A percentile compares a stretch with the other conserved stretches of the same genome.
Evolutionary conservation across 2,329 filamentous ascomycete genomes (phyloP).

Genomic region (Neodidymelliopsis sp.): DNA sequence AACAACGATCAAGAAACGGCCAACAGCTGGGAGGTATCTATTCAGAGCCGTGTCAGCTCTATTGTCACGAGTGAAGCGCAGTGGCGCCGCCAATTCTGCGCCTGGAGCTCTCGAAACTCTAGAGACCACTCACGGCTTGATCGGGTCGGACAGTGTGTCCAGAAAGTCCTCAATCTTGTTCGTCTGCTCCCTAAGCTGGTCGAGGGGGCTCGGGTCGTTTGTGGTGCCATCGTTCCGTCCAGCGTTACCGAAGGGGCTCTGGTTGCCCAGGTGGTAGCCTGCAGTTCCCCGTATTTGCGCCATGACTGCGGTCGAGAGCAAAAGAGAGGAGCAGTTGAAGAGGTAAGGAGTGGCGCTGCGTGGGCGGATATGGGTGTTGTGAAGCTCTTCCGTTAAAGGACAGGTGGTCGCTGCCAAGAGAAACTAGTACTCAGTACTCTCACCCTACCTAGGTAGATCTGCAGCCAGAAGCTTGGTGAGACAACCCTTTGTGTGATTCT

Average conservation of each 20-base stretch:
- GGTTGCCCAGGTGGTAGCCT: slow-evolving; percentile 82
- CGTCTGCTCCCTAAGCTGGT: slow-evolving; percentile 90
- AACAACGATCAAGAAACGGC: slow-evolving; percentile 96
- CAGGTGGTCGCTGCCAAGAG: slow-evolving; percentile 28
- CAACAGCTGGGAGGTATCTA: slow-evolving; percentile 93
- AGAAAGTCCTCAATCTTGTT: slow-evolving; percentile 97
- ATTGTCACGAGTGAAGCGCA: slow-evolving; percentile 4
- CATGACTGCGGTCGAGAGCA: slow-evolving; percentile 51
- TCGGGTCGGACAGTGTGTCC: slow-evolving; percentile 84
- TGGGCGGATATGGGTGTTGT: slow-evolving; percentile 34
- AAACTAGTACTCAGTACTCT: slow-evolving; percentile 18
- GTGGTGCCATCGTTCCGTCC: slow-evolving; percentile 64
- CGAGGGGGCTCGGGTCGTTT: slow-evolving; percentile 78
- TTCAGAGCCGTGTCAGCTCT: slow-evolving; percentile 34
- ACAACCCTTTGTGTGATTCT: slow-evolving; percentile 20
- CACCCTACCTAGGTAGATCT: slow-evolving; percentile 29
- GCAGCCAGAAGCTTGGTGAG: slow-evolving; percentile 24
- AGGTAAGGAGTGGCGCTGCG: slow-evolving; percentile 31
- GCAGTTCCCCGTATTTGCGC: slow-evolving; percentile 70
- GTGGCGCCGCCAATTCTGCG: slow-evolving; percentile 6
- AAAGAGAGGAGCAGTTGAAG: slow-evolving; percentile 26
- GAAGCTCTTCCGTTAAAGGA: slow-evolving; percentile 36
- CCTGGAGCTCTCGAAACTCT: neutral
- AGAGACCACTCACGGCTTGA: slow-evolving; percentile 81
- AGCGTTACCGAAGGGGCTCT: slow-evolving; percentile 73